Evolutionary conservation across 108 stramenopile genomes (phyloP).

Genomic region (Parietichytrium sp.): DNA sequence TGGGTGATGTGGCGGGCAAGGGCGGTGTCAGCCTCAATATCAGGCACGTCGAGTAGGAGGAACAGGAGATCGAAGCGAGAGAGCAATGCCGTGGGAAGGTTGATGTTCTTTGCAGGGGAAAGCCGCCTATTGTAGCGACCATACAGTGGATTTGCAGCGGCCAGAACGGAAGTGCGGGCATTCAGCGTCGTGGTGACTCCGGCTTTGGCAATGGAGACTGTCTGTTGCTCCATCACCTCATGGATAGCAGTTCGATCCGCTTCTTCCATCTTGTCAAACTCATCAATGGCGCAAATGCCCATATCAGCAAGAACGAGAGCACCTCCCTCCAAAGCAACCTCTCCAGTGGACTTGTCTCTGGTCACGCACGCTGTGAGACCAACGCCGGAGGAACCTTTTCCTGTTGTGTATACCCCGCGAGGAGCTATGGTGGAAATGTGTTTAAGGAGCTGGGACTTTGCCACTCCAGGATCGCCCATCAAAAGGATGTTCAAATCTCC

Average conservation of each 20-base stretch:
- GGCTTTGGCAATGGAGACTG: slow-evolving; percentile 93
- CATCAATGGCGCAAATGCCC: slow-evolving; percentile 96
- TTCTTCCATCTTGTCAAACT: slow-evolving; percentile 98
- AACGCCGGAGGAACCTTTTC: slow-evolving; percentile 93
- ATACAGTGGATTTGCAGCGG: slow-evolving; percentile 97
- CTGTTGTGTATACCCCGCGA: slow-evolving; percentile 96
- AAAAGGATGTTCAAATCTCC: slow-evolving; percentile 96
- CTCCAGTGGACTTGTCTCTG: slow-evolving; percentile 86
- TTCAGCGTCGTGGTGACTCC: slow-evolving; percentile 98
- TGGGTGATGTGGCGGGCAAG: slow-evolving; percentile 93
- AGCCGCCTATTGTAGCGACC: slow-evolving; percentile 76
- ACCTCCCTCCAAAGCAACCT: slow-evolving; percentile 96
- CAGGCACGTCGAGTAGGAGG: slow-evolving; percentile 84
- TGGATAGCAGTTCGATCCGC: slow-evolving; percentile 95
- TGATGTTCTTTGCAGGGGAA: slow-evolving; percentile 78
- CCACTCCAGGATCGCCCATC: slow-evolving; percentile 99
- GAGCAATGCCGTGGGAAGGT: slow-evolving; percentile 91
- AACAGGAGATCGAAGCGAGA: slow-evolving; percentile 98
- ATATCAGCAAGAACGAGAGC: slow-evolving; percentile 96
- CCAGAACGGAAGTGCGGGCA: slow-evolving; percentile 93
- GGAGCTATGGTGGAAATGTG: slow-evolving; percentile 91
- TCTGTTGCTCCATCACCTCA: slow-evolving; percentile 99
- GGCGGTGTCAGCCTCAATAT: slow-evolving; percentile 85
- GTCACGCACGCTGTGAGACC: slow-evolving; percentile 96
- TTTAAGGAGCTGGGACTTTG: slow-evolving; percentile 96